Conservation (phyloP, 2,329 filamentous ascomycete species). For the Trichoderma sp. region DNA sequence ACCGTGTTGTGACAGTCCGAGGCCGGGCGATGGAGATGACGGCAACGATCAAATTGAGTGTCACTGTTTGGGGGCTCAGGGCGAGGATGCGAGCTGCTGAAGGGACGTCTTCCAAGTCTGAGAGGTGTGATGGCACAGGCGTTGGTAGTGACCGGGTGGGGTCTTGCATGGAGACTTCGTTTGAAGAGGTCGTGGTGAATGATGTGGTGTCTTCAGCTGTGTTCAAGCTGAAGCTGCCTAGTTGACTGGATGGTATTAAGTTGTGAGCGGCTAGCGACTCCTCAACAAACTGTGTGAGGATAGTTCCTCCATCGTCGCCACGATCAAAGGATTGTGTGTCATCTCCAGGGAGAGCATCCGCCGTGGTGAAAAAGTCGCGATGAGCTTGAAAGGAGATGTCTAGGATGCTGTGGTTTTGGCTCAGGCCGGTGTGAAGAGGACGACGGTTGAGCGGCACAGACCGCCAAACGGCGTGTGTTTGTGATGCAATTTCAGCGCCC, state of each 20-base stretch:
- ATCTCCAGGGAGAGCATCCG: conserved; percentile 36
- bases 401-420: conserved; percentile 45
- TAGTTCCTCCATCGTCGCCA: conserved; percentile 36
- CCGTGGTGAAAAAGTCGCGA: conserved; percentile 49
- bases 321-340: conserved; percentile 14
- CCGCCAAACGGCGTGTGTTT: conserved; percentile 50
- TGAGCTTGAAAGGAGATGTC: conserved; percentile 31
- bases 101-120: conserved; percentile 68
- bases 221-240: conserved; percentile 35
- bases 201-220: conserved; percentile 21
- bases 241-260: conserved; percentile 61
- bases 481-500: background rate
- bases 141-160: conserved; percentile 28
- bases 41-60: conserved; percentile 77
- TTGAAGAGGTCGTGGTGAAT: conserved; percentile 22
- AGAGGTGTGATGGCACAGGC: conserved; percentile 35
- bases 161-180: conserved; percentile 22
- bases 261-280: conserved; percentile 73
- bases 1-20: conserved; percentile 65
- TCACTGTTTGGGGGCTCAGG: conserved; percentile 76
- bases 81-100: conserved; percentile 61
- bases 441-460: conserved; percentile 48
- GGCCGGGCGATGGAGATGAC: conserved; percentile 70
- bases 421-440: conserved; percentile 52
- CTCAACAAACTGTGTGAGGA: conserved; percentile 68